Evolutionary conservation across 2,329 filamentous ascomycete species (phyloP).

Genomic region (Keithomyces neogunnii): DNA sequence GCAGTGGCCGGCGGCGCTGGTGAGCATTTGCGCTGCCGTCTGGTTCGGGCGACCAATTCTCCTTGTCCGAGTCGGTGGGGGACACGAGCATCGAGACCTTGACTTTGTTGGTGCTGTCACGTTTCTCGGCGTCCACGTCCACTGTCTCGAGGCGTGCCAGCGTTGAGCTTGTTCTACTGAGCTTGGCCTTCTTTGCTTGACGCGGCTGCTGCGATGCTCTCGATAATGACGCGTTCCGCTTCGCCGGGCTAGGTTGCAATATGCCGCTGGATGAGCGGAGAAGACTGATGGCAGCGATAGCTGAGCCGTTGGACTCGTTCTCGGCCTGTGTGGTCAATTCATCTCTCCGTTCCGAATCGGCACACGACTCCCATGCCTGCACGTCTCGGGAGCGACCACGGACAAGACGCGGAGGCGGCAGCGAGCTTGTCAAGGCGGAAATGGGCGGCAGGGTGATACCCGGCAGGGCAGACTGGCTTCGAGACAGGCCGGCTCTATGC

Average conservation of each 20-base stretch:
- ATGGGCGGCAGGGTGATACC: slow-evolving; percentile 50
- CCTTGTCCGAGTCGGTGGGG: slow-evolving; percentile 75
- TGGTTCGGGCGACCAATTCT: slow-evolving; percentile 68
- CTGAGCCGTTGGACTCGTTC: slow-evolving; percentile 71
- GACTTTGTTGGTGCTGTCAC: slow-evolving; percentile 21
- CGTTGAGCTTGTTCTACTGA: slow-evolving; percentile 54
- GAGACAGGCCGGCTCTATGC: slow-evolving; percentile 45
- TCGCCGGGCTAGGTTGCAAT: slow-evolving; percentile 49
- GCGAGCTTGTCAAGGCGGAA: slow-evolving; percentile 40
- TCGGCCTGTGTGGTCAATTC: slow-evolving; percentile 75
- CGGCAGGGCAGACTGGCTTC: slow-evolving; percentile 62
- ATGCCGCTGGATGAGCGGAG: slow-evolving; percentile 58
- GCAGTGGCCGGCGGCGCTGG: slow-evolving; percentile 25
- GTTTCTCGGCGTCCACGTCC: slow-evolving; percentile 18
- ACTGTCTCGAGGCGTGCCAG: slow-evolving; percentile 47
- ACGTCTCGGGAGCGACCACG: slow-evolving; percentile 79
- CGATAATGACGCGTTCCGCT: slow-evolving; percentile 50
- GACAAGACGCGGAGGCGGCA: slow-evolving; percentile 42
- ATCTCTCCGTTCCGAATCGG: slow-evolving; percentile 70
- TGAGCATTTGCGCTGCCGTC: slow-evolving; percentile 19
- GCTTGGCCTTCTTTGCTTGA: slow-evolving; percentile 52
- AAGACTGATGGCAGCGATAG: slow-evolving; percentile 72
- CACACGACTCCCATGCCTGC: slow-evolving; percentile 85
- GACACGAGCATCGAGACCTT: slow-evolving; percentile 32
- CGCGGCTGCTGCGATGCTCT: slow-evolving; percentile 19